Conservation (phyloP, 805 yeast genomes). For the Candida boleticola region DNA sequence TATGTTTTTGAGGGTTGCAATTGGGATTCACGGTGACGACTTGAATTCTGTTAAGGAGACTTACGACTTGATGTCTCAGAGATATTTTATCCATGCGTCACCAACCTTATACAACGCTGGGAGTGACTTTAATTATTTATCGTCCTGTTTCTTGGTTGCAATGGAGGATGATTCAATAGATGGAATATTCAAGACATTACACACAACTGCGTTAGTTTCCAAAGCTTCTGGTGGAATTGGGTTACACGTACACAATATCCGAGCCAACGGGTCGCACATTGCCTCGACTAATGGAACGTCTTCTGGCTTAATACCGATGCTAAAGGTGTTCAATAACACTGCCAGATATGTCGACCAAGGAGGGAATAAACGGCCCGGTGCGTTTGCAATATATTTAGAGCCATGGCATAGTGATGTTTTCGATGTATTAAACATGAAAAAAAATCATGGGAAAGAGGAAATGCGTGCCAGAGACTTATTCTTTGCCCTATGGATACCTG, state of each 20-base stretch:
- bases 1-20: slow-evolving; percentile 83
- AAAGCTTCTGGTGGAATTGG: slow-evolving; percentile 98
- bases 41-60: slow-evolving; percentile 71
- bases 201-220: slow-evolving; percentile 85
- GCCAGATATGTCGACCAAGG: slow-evolving; percentile 98
- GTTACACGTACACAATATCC: slow-evolving; percentile 79
- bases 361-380: slow-evolving; percentile 97
- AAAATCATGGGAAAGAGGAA: slow-evolving; percentile 95
- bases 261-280: slow-evolving; percentile 83
- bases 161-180: slow-evolving; percentile 95
- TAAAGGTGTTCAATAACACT: slow-evolving; percentile 90
- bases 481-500: slow-evolving; percentile 93
- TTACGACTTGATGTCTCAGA: slow-evolving; percentile 81
- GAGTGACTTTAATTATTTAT: slow-evolving; percentile 77
- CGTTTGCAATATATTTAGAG: slow-evolving; percentile 88
- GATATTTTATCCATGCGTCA: slow-evolving; percentile 89
- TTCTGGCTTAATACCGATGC: slow-evolving; percentile 93
- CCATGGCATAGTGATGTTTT: slow-evolving; percentile 97
- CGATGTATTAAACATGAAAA: slow-evolving; percentile 80
- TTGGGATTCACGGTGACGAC: slow-evolving; percentile 81
- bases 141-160: slow-evolving; percentile 89
- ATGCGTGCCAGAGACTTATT: slow-evolving; percentile 89
- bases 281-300: slow-evolving; percentile 93
- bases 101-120: slow-evolving; percentile 96
- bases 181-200: slow-evolving; percentile 87